Base-by-base conservation (phyloP, 2,329 filamentous ascomycete species). In the Sporothrix globosa region DNA sequence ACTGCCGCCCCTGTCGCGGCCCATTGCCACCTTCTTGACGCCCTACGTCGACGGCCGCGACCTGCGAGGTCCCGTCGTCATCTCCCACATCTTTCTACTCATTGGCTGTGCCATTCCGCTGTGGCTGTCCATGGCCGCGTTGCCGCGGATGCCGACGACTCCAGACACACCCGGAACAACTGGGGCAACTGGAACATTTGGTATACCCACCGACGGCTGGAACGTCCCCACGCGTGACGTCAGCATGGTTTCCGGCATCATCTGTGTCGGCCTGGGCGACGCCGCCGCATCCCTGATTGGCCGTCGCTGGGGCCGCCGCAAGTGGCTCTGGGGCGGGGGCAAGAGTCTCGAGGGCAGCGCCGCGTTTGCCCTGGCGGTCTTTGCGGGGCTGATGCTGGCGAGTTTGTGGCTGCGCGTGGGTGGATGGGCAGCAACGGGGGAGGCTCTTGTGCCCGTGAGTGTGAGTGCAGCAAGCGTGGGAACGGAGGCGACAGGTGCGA, bases 281-380 rank as follows among this genome's bases (percentile, higher is more conserved):
- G 94, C 96, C 0, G 96, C 95, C 0, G 96, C 96, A 0, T 96
- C 92, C 17, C 85, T 99, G 1, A 90, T 98, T 68, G 96, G 96
- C 0, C 86, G 96, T 46, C 88, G 95, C 21, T 97, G 90, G 78
- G 96, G 96, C 3, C 89, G 89, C 39, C 86, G 88, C 46, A 98
- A 97, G 82, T 99, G 96, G 96, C 86, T 94, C 30, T 99, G 96
- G 96, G 92, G 93, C 17, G 96, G 96, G 4, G 95, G 94, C 17
- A 99, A 99, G 84, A 97, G 93, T 73, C 84, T 99, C 1, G 95
- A 99, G 80, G 96, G 96, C 69, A 90, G 87, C 74, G 74, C 90
- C 7, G 96, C 96, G 0, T 98, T 99, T 80, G 91, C 90, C 0
- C 80, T 83, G 4, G 94, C 93, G 3, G 96, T 98, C 4, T 91